phyloP scores from a whole-genome alignment of 768 basidiomycete genomes.

The Imleria badia region DNA sequence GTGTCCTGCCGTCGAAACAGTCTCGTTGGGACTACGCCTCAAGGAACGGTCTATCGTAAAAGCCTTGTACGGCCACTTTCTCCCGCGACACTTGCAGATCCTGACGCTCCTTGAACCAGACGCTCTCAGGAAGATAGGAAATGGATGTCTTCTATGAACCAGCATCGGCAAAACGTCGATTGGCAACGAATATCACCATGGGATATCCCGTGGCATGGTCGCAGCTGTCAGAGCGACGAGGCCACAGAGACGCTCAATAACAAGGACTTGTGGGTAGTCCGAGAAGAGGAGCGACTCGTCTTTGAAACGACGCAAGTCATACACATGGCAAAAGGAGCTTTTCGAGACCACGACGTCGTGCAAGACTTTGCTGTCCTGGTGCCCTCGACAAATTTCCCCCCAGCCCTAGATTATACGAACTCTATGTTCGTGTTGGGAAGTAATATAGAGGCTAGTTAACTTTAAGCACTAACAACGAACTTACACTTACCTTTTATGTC shows the following conservation, averaged over 20 bases:
- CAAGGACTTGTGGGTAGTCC: constrained; percentile 15
- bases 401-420: neutral
- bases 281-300: constrained; percentile 18
- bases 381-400: constrained; percentile 24
- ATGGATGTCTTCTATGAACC: neutral
- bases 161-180: neutral
- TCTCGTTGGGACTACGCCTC: constrained; percentile 14
- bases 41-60: constrained; percentile 23
- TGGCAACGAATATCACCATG: neutral
- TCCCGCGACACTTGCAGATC: neutral
- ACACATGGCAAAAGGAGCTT: neutral
- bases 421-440: too few relatives aligned
- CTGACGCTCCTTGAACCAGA: neutral
- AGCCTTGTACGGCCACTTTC: neutral
- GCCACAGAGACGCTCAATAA: neutral
- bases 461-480: neutral
- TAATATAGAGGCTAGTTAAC: neutral
- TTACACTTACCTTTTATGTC: neutral
- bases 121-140: constrained; percentile 1
- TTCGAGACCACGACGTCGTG: neutral
- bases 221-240: neutral
- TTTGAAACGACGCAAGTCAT: constrained; percentile 18
- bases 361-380: constrained; percentile 18
- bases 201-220: neutral
- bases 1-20: constrained; percentile 6